Evolutionary conservation across 2,329 filamentous ascomycete genomes (phyloP).

Genomic region (Cladophialophora yegresii): DNA sequence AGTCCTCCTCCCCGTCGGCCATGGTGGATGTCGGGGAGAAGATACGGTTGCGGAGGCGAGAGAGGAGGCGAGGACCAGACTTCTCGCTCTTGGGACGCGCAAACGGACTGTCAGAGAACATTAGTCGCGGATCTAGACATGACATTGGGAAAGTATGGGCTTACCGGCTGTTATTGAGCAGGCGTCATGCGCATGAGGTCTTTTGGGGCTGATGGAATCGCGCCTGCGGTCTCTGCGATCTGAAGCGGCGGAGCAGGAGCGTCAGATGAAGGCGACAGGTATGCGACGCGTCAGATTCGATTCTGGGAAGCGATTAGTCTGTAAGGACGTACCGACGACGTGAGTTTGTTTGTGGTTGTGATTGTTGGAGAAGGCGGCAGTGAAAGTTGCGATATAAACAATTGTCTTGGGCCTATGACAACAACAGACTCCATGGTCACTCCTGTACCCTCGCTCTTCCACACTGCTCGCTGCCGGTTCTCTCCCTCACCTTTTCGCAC

Average conservation of each 20-base stretch:
- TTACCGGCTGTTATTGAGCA: slow-evolving; percentile 8
- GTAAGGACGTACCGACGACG: slow-evolving; percentile 1
- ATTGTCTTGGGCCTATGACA: slow-evolving; percentile 19
- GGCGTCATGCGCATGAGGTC: slow-evolving; percentile 16
- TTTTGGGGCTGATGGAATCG: slow-evolving; percentile 1
- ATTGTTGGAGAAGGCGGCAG: background rate
- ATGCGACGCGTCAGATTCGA: slow-evolving; percentile 9
- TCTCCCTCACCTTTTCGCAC: background rate
- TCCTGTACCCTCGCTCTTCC: background rate
- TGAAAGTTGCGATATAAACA: slow-evolving; percentile 14
- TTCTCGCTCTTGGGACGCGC: slow-evolving; percentile 21
- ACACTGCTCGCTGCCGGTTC: background rate
- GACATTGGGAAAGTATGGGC: background rate
- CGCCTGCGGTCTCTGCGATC: background rate
- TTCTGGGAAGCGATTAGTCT: background rate
- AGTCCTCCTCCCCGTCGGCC: slow-evolving; percentile 49
- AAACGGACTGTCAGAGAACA: slow-evolving; percentile 34
- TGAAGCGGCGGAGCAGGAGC: slow-evolving; percentile 2
- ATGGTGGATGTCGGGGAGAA: slow-evolving; percentile 39
- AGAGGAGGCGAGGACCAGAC: slow-evolving; percentile 17
- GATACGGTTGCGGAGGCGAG: slow-evolving; percentile 29
- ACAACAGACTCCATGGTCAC: background rate
- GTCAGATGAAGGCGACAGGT: background rate
- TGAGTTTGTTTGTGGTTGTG: background rate
- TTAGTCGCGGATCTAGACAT: slow-evolving; percentile 17